A percentile compares a stretch with the other conserved stretches of the same genome.
Evolutionary conservation across 306 rosid genomes (phyloP).

Genomic region (Sindora glabra): DNA sequence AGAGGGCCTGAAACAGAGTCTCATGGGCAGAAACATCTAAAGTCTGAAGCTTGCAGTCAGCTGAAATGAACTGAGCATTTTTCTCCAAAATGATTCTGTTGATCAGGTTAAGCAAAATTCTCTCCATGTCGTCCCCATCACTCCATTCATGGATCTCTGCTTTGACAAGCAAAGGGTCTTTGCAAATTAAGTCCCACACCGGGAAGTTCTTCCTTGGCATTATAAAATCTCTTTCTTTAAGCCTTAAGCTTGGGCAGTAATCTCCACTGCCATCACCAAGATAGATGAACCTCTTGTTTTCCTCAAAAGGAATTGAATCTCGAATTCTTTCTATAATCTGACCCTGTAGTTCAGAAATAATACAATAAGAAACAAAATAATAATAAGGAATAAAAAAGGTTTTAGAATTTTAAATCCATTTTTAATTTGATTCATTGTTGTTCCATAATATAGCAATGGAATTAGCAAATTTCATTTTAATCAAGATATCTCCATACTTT

Average conservation of each 20-base stretch:
- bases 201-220: constrained; percentile 72
- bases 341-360: too few relatives aligned
- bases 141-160: constrained; percentile 52
- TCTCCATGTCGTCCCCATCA: constrained; percentile 40
- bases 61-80: constrained; percentile 16
- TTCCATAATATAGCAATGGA: too few relatives aligned
- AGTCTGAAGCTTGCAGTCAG: constrained; percentile 43
- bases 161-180: constrained; percentile 34
- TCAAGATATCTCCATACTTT: too few relatives aligned
- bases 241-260: constrained; percentile 54
- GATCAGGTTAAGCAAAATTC: constrained; percentile 23
- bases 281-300: constrained; percentile 38
- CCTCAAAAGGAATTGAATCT: constrained; percentile 7
- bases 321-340: constrained; percentile 37
- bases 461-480: too few relatives aligned
- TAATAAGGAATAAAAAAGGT: too few relatives aligned
- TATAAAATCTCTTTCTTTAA: constrained; percentile 33
- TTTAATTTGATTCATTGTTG: too few relatives aligned
- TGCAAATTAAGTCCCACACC: constrained; percentile 46
- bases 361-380: too few relatives aligned
- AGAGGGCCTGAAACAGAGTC: constrained; percentile 34
- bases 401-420: too few relatives aligned
- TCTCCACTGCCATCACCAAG: constrained; percentile 66
- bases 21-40: constrained; percentile 25
- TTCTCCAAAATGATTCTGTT: constrained; percentile 24